Percentiles rank a stretch among this genome's conserved stretches.
Conservation (phyloP, 1,284 basidiomycete species). For the Coniophora puteana region DNA sequence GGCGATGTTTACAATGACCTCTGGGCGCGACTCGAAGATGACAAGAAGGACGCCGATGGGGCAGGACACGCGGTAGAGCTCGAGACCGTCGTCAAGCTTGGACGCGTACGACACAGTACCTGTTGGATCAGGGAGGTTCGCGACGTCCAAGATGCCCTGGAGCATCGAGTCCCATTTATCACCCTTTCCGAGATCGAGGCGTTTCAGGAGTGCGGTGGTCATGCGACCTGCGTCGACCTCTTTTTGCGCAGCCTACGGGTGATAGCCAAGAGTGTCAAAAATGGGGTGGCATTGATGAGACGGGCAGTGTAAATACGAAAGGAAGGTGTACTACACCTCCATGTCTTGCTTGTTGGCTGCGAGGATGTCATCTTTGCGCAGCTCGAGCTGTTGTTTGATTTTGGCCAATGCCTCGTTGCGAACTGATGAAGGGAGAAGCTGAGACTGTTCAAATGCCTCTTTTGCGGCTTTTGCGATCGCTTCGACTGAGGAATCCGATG, state of each 20-base stretch:
- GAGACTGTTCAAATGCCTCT: conserved; percentile 80
- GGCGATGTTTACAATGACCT: conserved; percentile 98
- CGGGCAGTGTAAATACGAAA: conserved; percentile 2
- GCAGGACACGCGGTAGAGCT: conserved; percentile 93
- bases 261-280: background rate
- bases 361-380: conserved; percentile 65
- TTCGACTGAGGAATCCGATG: conserved; percentile 15
- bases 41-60: conserved; percentile 96
- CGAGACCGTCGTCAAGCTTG: conserved; percentile 81
- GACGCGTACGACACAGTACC: conserved; percentile 87
- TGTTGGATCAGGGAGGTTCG: conserved; percentile 81
- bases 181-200: conserved; percentile 80
- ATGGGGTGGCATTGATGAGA: background rate
- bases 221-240: conserved; percentile 85
- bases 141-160: conserved; percentile 87
- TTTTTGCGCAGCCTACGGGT: conserved; percentile 61
- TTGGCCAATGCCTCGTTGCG: conserved; percentile 69
- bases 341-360: conserved; percentile 81
- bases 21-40: conserved; percentile 97
- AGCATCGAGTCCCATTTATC: conserved; percentile 97
- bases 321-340: conserved; percentile 42
- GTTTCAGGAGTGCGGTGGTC: conserved; percentile 76
- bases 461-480: conserved; percentile 75
- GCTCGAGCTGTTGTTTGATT: conserved; percentile 66
- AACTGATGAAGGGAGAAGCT: conserved; percentile 66